Evolutionary conservation across 306 rosid genomes (phyloP).

Genomic region (Pyrus pyrifolia): DNA sequence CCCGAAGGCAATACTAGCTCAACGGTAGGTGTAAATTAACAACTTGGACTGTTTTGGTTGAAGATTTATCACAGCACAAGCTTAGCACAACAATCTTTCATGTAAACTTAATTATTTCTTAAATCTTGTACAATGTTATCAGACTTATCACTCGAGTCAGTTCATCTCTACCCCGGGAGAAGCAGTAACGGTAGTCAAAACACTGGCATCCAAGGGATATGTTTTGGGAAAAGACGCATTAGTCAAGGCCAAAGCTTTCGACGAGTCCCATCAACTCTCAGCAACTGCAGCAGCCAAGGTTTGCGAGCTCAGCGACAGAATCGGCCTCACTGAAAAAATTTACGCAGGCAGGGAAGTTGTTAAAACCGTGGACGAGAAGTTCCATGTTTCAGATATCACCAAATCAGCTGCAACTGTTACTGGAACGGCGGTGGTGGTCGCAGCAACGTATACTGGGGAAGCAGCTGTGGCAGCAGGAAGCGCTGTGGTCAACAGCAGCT

Average conservation of each 20-base stretch:
- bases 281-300: constrained; percentile 74
- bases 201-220: constrained; percentile 88
- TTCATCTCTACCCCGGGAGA: constrained; percentile 60
- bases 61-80: neutral
- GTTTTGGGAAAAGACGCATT: constrained; percentile 76
- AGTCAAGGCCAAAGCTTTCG: constrained; percentile 73
- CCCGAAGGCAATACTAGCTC: constrained; percentile 33
- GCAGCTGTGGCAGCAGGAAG: constrained; percentile 71
- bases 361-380: constrained; percentile 63
- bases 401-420: constrained; percentile 65
- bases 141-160: constrained; percentile 45
- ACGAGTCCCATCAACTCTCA: constrained; percentile 63
- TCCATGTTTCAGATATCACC: constrained; percentile 68
- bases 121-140: neutral
- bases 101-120: neutral
- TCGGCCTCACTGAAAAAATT: constrained; percentile 71
- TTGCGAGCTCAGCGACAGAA: constrained; percentile 53
- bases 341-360: constrained; percentile 60
- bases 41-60: neutral
- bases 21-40: constrained; percentile 31
- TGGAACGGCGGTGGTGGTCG: constrained; percentile 70
- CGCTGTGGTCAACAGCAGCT: constrained; percentile 67
- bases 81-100: neutral
- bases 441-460: constrained; percentile 58
- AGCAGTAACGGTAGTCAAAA: constrained; percentile 63